Evolutionary conservation across 2,329 filamentous ascomycete genomes (phyloP).

Genomic region (Xylariales sp.): DNA sequence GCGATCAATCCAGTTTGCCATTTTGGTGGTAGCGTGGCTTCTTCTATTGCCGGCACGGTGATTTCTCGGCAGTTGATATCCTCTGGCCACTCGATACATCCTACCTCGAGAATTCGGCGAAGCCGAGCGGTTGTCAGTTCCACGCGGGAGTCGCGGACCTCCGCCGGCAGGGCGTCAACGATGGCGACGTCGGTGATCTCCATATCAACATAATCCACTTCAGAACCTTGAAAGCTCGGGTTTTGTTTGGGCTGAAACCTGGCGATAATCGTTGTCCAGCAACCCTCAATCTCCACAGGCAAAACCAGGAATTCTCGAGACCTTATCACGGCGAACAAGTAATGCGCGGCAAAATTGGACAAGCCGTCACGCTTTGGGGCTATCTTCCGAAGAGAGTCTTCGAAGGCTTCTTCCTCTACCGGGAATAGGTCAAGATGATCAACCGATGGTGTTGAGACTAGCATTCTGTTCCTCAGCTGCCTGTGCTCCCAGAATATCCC

Average conservation of each 20-base stretch:
- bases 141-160: conserved; percentile 25
- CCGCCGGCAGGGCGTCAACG: conserved; percentile 35
- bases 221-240: not conserved
- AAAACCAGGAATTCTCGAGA: conserved; percentile 41
- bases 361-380: too few relatives aligned
- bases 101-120: conserved; percentile 34
- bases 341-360: conserved; percentile 31
- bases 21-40: not conserved
- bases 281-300: conserved; percentile 34
- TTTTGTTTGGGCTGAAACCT: not conserved
- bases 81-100: conserved; percentile 34
- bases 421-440: conserved; percentile 42
- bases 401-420: conserved; percentile 10
- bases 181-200: conserved; percentile 39
- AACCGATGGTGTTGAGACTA: conserved; percentile 42
- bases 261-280: conserved; percentile 41
- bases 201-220: conserved; percentile 23
- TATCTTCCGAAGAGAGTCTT: conserved; percentile 30
- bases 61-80: not conserved
- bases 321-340: conserved; percentile 42
- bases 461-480: conserved; percentile 25
- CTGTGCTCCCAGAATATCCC: conserved; percentile 47
- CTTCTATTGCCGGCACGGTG: not conserved
- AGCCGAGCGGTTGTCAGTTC: conserved; percentile 29
- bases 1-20: conserved; percentile 44